These are phyloP conservation scores for Rhodosporidiobolus sp. DNA, from an alignment of 768 basidiomycete species.

Conservation along the genomic window DNA sequence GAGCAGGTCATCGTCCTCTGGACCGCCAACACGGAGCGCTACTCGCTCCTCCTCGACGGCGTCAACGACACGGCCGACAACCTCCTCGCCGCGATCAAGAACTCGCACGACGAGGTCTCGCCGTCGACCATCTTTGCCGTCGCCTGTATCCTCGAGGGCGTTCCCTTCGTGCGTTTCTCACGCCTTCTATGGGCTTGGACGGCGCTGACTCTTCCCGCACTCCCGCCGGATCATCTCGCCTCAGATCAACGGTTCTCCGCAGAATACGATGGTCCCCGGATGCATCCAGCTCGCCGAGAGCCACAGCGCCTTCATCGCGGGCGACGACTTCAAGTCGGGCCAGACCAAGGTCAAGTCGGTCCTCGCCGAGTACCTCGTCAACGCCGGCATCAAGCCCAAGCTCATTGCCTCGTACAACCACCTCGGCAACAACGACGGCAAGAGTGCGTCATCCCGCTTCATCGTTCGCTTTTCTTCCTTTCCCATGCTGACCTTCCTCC, in stretches of 20 bases:
- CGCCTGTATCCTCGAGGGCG: slow-evolving; percentile 88
- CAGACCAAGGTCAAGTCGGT: slow-evolving; percentile 92
- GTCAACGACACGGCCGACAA: slow-evolving; percentile 92
- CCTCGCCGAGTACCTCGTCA: slow-evolving; percentile 95
- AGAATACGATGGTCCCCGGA: slow-evolving; percentile 98
- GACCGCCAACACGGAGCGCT: slow-evolving; percentile 97
- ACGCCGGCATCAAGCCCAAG: slow-evolving; percentile 95
- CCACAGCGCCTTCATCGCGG: slow-evolving; percentile 86
- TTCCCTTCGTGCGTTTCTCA: slow-evolving; percentile 68
- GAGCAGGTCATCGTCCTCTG: slow-evolving; percentile 93
- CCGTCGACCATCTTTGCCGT: slow-evolving; percentile 95
- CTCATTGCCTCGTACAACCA: slow-evolving; percentile 98
- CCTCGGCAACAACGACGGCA: slow-evolving; percentile 80
- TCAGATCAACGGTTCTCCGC: slow-evolving; percentile 77
- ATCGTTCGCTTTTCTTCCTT: neutral
- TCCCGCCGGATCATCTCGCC: neutral
- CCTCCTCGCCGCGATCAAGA: slow-evolving; percentile 73
- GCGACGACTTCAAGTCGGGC: slow-evolving; percentile 96
- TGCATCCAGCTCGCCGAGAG: slow-evolving; percentile 88
- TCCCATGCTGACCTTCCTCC: neutral
- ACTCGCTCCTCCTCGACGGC: slow-evolving; percentile 87
- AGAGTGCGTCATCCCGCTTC: slow-evolving; percentile 70
- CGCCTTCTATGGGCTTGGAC: too few species aligned
- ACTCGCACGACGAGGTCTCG: slow-evolving; percentile 87
- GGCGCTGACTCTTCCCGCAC: too few species aligned